phyloP scores from a whole-genome alignment of 2,329 filamentous ascomycete species.

The Colletotrichum camelliae region DNA sequence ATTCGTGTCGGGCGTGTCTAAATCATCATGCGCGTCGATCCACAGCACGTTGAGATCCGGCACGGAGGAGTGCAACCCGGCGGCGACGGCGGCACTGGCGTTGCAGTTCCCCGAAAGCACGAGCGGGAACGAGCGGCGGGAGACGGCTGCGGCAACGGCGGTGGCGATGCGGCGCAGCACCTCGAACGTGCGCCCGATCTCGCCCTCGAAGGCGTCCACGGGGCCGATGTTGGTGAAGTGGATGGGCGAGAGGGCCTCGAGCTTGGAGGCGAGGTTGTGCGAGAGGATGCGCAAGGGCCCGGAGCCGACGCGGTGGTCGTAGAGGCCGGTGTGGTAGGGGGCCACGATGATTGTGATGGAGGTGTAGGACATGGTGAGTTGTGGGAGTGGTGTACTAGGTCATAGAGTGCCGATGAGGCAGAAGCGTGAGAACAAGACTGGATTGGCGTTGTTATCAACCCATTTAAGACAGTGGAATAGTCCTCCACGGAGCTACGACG shows the following conservation, averaged over 20 bases:
- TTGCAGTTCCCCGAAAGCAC: conserved; percentile 45
- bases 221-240: conserved; percentile 30
- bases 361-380: background rate
- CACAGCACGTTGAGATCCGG: conserved; percentile 25
- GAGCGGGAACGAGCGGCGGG: conserved; percentile 37
- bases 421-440: no score
- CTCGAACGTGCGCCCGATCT: conserved; percentile 44
- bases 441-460: no score
- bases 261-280: conserved; percentile 29
- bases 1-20: conserved; percentile 38
- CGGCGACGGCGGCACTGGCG: conserved; percentile 38
- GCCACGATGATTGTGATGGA: conserved; percentile 40
- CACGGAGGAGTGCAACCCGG: conserved; percentile 30
- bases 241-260: conserved; percentile 28
- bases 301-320: conserved; percentile 40
- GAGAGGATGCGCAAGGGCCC: conserved; percentile 38
- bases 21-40: conserved; percentile 50
- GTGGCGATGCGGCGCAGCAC: conserved; percentile 40
- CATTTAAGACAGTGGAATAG: no score
- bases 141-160: conserved; percentile 33
- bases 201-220: conserved; percentile 42
- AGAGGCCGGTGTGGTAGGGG: conserved; percentile 44
- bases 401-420: no score
- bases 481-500: no score
- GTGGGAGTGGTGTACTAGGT: no score